Base-by-base conservation (phyloP, 164 flowering plant genomes). In the Akebia trifoliata region DNA sequence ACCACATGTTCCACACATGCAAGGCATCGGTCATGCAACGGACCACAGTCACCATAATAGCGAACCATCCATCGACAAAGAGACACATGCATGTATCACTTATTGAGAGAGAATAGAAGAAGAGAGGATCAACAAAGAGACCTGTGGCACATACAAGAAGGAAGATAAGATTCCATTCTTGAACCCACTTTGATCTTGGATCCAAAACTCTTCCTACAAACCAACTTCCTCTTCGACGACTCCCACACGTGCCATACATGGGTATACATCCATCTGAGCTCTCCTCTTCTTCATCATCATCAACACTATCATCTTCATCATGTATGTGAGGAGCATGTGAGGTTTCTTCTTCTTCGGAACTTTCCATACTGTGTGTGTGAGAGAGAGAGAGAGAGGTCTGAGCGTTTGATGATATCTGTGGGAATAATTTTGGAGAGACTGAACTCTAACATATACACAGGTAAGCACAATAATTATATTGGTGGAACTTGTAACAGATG, bases 1-100 rank as follows among this genome's bases (percentile, higher is more conserved):
- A 35, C 90, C 94, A 87, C 77, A 89, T 82, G 82, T 93, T 85
- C 82, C 87, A 81, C 2, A 89, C 59, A 76, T 93, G 95, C 65
- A 93, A 50, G 2, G 74, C 74, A 58, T 93, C 98, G 28, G 78
- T 80, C 90, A 89, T 87, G 92, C 88, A 89, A 44, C 97, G 80
- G 67, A 93, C 73, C 1, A 54, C 86, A 6, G 95, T 93, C 7
- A 89, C 84, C 15, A 93, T 81, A 57, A 93, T 68, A 69, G 94
- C 86, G 62, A 93, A 78, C 97, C 97, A 93, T 8, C 97, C 98
- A 70, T 93, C 98, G 11, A 93, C 73, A 68, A 80, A 89, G 38
- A 93, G 77, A 55, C 98, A 89, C 86, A 87, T 72, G 60, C 81
- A 84, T 18, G 76, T 70, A 12, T 84, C 87, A 64, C 86, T 87